Evolutionary conservation across 2,329 filamentous ascomycete genomes (phyloP).

Genomic region (Cryphonectria naterciae): DNA sequence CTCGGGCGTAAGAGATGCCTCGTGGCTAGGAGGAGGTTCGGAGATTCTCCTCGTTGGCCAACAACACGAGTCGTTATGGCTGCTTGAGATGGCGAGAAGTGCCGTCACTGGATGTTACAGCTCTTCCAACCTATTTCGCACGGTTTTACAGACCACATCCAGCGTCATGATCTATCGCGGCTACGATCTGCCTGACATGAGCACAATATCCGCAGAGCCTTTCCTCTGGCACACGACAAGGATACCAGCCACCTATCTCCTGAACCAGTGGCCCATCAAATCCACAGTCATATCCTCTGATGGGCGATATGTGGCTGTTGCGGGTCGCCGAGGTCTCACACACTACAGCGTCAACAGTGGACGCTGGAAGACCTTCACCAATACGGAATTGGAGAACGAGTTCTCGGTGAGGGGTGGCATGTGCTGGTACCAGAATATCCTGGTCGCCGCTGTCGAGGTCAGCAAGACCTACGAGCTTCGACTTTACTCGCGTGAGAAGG

Average conservation of each 20-base stretch:
- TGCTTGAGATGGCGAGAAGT: conserved; percentile 90
- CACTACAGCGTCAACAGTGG: conserved; percentile 96
- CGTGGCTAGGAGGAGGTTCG: conserved; percentile 86
- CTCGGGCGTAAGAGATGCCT: conserved; percentile 74
- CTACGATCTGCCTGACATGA: conserved; percentile 88
- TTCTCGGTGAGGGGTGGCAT: conserved; percentile 94
- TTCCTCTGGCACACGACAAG: conserved; percentile 95
- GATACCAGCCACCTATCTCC: conserved; percentile 81
- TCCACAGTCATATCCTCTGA: conserved; percentile 87
- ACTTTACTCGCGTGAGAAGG: conserved; percentile 86
- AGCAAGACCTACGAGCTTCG: conserved; percentile 82
- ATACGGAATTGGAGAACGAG: conserved; percentile 79
- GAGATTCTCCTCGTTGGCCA: conserved; percentile 77
- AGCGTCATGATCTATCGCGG: conserved; percentile 92
- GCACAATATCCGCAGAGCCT: conserved; percentile 87
- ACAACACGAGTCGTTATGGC: conserved; percentile 80
- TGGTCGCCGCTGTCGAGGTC: conserved; percentile 90
- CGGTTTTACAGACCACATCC: conserved; percentile 84
- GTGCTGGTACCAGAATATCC: conserved; percentile 97
- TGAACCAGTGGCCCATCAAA: conserved; percentile 92
- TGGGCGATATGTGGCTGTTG: conserved; percentile 92
- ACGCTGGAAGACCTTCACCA: conserved; percentile 92
- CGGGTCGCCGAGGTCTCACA: conserved; percentile 86
- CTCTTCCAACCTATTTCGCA: conserved; percentile 86
- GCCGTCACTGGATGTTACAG: conserved; percentile 92